Evolutionary conservation across 139 green algal species (phyloP), one percentile per base, ranked within the genome.

Genomic region (Chlamydomonas schloesseri): DNA sequence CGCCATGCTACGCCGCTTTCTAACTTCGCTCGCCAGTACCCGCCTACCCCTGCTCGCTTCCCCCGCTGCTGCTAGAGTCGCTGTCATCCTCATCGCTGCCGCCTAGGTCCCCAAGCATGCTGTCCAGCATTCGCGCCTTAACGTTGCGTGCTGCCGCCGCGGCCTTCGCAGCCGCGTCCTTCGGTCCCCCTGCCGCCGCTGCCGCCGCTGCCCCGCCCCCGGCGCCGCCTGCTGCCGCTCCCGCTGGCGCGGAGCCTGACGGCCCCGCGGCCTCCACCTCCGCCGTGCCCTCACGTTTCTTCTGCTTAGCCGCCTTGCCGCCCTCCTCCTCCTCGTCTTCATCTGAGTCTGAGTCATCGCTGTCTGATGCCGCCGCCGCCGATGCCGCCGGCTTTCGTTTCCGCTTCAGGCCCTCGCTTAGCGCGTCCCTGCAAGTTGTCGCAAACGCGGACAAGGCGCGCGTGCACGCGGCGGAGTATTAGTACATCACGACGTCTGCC

Each of bases 371-470:
- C 37, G 8, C 60, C 8, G 60, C 60, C 42, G 42, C 42, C 42
- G 42, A 5, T 50, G 42, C 42, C 42, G 42, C 42, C 42, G 71
- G n/a, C 77, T 83, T 92, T 28, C 91, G 87, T 47, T 91, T 93
- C 42, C 87, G 88, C 29, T 76, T 55, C 17, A 94, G 71, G 6
- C 89, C 91, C 47, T 88, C 73, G 37, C 87, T 81, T 65, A 93
- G 73, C 9, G 89, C 91, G 15, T 89, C 71, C 81, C 90, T 90
- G 79, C 62, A 60, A 31, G 36, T 78, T 36, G 2, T n/a, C 53
- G 50, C 26, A 37, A 13, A 31, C 57, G 62, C 65, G 60, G 55
- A 18, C 42, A 46, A 29, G 15, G 34, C n/a, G 11, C 62, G 28
- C 18, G 9, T 31, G n/a, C n/a, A n/a, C n/a, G n/a, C n/a, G n/a